These are phyloP conservation scores for Nakazawaea wickerhamii DNA, from an alignment of 805 yeast genomes.

Conservation along the genomic window DNA sequence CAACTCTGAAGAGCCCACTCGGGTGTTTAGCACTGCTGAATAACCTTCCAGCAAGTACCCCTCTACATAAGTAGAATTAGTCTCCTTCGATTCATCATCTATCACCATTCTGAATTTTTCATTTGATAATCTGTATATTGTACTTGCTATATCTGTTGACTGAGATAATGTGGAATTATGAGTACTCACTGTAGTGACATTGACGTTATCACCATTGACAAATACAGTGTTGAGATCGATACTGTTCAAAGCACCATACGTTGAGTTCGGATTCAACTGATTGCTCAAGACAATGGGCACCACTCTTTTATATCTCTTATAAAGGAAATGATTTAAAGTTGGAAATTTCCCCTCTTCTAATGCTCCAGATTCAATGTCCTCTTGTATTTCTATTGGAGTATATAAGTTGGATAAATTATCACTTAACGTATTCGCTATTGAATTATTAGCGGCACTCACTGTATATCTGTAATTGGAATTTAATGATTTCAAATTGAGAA, in stretches of 20 bases:
- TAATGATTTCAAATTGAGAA: constrained; percentile 31
- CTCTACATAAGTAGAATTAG: constrained; percentile 32
- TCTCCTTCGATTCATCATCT: constrained; percentile 33
- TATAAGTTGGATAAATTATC: constrained; percentile 20
- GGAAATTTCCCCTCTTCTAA: constrained; percentile 27
- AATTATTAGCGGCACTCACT: constrained; percentile 16
- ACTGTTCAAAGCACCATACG: constrained; percentile 21
- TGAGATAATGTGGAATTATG: too few species aligned
- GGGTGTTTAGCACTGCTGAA: constrained; percentile 56
- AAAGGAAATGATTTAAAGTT: constrained; percentile 29
- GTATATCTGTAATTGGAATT: constrained; percentile 9
- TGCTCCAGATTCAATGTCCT: constrained; percentile 19
- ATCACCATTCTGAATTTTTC: constrained; percentile 14
- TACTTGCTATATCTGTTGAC: neutral
- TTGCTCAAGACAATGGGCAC: constrained; percentile 30
- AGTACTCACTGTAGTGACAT: neutral
- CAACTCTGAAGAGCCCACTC: constrained; percentile 17
- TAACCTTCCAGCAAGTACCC: constrained; percentile 50
- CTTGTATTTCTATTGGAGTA: constrained; percentile 21
- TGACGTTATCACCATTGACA: constrained; percentile 8
- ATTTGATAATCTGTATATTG: neutral
- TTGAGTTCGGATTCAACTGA: constrained; percentile 22
- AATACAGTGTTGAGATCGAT: constrained; percentile 1
- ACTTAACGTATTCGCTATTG: constrained; percentile 19
- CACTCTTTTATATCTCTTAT: constrained; percentile 28